phyloP scores from a whole-genome alignment of 768 basidiomycete species.

The Phaeotremella fagi region DNA sequence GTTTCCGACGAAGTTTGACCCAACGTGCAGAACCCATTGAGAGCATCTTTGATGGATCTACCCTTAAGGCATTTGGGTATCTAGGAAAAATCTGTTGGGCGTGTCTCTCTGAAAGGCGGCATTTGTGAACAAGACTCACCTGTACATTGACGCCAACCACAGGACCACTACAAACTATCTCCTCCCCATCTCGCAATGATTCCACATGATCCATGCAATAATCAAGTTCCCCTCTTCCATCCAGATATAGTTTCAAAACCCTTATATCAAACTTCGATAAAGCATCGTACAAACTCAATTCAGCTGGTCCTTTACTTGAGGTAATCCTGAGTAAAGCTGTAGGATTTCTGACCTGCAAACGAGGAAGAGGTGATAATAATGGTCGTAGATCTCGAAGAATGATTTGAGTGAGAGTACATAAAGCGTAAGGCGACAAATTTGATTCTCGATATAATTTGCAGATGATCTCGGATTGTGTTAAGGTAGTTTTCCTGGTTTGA shows the following conservation, averaged over 20 bases:
- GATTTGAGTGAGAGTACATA: constrained; percentile 72
- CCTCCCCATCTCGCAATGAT: constrained; percentile 34
- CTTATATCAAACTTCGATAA: constrained; percentile 68
- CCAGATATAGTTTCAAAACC: constrained; percentile 57
- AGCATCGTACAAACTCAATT: constrained; percentile 60
- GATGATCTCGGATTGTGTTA: constrained; percentile 49
- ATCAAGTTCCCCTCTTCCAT: constrained; percentile 57
- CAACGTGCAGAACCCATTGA: constrained; percentile 48
- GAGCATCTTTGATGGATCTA: constrained; percentile 58
- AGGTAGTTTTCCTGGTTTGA: neutral
- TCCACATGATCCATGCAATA: constrained; percentile 52
- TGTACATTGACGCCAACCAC: constrained; percentile 61
- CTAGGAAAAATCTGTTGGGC: too few species aligned
- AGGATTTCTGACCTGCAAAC: constrained; percentile 50
- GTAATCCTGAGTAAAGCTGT: constrained; percentile 54
- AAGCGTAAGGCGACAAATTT: constrained; percentile 58
- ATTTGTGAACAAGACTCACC: too few species aligned
- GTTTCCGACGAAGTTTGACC: constrained; percentile 38
- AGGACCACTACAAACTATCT: constrained; percentile 47
- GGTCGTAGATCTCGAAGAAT: constrained; percentile 83
- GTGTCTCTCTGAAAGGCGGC: too few species aligned
- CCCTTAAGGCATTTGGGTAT: constrained; percentile 83
- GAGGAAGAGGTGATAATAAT: constrained; percentile 62
- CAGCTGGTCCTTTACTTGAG: constrained; percentile 58
- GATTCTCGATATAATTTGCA: constrained; percentile 57